Percentiles rank a stretch among this genome's conserved stretches.
Conservation (phyloP, 2,329 filamentous ascomycete genomes). For the Nothophoma quercina region DNA sequence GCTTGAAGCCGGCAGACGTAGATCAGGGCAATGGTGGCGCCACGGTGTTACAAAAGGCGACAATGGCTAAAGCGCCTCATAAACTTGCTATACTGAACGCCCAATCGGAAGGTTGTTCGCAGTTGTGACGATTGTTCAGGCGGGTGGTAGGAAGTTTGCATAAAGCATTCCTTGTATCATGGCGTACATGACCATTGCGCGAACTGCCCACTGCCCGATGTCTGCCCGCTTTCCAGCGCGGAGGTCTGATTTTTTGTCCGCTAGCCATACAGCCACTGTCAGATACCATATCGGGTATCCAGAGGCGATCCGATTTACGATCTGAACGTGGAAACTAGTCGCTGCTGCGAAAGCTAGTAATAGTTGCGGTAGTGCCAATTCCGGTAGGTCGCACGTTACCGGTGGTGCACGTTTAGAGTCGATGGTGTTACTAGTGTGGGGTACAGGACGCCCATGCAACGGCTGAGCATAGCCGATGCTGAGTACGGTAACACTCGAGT, state of each 20-base stretch:
- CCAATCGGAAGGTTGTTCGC: too few relatives aligned
- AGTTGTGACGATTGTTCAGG: too few relatives aligned
- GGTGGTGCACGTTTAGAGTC: conserved; percentile 11
- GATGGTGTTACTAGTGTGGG: conserved; percentile 20
- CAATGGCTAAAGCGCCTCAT: too few relatives aligned
- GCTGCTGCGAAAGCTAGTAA: conserved; percentile 75
- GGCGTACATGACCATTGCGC: conserved; percentile 79
- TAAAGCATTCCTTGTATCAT: conserved; percentile 84
- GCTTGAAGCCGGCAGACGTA: neutral
- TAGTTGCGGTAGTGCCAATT: conserved; percentile 75
- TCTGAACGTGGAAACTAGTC: conserved; percentile 89
- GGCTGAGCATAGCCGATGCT: conserved; percentile 54
- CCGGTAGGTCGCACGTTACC: conserved; percentile 28
- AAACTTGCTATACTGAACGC: too few relatives aligned
- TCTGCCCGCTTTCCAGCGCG: neutral
- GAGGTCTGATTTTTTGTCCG: neutral
- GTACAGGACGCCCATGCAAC: conserved; percentile 25
- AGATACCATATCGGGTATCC: conserved; percentile 91
- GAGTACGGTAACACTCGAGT: conserved; percentile 58
- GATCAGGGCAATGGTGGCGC: neutral
- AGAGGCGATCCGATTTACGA: conserved; percentile 87
- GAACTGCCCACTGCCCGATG: conserved; percentile 27
- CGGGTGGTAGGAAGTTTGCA: conserved; percentile 89
- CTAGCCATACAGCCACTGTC: conserved; percentile 66
- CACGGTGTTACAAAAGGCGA: neutral